Evolutionary conservation across 2,329 filamentous ascomycete species (phyloP).

Genomic region (Fusarium sp.): DNA sequence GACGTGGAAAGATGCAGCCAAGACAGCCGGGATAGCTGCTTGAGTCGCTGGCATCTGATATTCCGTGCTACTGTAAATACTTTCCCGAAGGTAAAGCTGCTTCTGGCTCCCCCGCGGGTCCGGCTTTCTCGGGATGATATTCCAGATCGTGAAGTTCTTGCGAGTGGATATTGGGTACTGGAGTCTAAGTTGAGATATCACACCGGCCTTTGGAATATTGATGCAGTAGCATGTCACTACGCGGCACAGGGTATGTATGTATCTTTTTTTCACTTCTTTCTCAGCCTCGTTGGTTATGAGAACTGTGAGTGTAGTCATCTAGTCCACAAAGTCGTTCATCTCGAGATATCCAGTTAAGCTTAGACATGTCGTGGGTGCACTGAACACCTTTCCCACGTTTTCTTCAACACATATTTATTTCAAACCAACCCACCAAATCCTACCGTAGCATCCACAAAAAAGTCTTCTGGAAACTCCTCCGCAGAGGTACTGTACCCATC

Average conservation of each 20-base stretch:
- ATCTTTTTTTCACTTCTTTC: neutral
- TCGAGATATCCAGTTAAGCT: neutral
- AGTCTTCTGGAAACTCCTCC: neutral
- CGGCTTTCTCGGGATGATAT: neutral
- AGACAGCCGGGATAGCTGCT: conserved; percentile 7
- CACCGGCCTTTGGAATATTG: neutral
- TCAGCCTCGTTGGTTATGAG: neutral
- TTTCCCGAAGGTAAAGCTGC: neutral
- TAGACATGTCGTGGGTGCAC: neutral
- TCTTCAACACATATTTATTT: neutral
- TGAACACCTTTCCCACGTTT: neutral
- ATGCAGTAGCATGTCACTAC: conserved; percentile 6
- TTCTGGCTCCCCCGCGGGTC: neutral
- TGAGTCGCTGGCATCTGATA: neutral
- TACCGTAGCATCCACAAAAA: too few species aligned
- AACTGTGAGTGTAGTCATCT: neutral
- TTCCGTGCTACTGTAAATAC: neutral
- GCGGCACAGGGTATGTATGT: neutral
- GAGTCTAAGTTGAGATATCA: neutral
- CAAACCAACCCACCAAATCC: neutral
- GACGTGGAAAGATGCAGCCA: conserved; percentile 20
- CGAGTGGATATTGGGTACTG: neutral
- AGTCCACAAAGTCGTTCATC: neutral
- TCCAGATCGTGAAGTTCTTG: neutral
- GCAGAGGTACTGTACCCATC: too few species aligned